Evolutionary conservation across 108 stramenopile species (phyloP), one percentile per base, ranked within the genome.

Genomic region (Cyclotella baltica): DNA sequence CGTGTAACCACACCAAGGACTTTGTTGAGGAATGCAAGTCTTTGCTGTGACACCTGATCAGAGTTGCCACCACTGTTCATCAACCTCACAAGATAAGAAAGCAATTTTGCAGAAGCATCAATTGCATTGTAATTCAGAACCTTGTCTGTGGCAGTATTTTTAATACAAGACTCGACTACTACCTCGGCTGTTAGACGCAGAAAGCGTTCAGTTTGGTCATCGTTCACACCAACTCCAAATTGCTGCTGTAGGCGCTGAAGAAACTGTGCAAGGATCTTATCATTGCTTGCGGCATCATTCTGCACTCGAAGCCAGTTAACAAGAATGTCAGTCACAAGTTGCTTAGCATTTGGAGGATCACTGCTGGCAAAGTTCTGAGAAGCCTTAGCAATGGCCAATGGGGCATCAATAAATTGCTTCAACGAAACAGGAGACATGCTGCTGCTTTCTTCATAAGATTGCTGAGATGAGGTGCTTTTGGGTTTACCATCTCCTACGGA

Each of bases 231-330:
- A 6, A 98, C 94, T 19, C 95, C 97, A 65, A 88, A 85, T 64
- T 92, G 88, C 72, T 96, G 93, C 59, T 86, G 86, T 36, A 99
- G 80, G 40, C 96, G 77, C 70, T 94, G 92, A 29, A 99, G 81
- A 76, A 91, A 98, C 66, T 97, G 96, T 16, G 85, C 77, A 59
- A 92, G 69, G n/a, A 86, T 86, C 73, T 96, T 96, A 72, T 99
- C 98, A 75, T 89, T 96, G 18, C 87, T 81, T 1, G 87, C 68
- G 5, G 85, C 89, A 19, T 98, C 97, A 63, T 66, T 92, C 61
- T 96, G 89, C 27, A 99, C 73, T 43, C 96, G 96, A 62, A 99
- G 91, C 99, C 99, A 99, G 70, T 92, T 85, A 37, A 98, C 97
- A 66, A 99, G 74, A 56, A 99, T 80, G 10, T 81, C 74, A 6